Percentiles rank a stretch among this genome's conserved stretches.
Evolutionary conservation across 2,329 filamentous ascomycete genomes (phyloP).

Genomic region (Didymella segeticola): DNA sequence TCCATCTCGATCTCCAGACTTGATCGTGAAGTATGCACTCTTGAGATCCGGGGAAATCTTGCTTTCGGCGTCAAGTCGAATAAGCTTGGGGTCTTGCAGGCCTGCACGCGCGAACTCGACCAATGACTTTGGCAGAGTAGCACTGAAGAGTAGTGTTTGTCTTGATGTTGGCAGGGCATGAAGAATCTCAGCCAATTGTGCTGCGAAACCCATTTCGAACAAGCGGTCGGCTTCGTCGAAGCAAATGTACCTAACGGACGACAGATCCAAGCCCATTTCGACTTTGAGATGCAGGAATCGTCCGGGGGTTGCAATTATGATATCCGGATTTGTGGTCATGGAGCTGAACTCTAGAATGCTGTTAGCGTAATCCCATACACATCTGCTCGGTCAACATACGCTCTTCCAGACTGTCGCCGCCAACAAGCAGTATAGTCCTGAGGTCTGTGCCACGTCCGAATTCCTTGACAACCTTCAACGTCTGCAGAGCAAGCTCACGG

Average conservation of each 20-base stretch:
- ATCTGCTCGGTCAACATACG: constrained; percentile 49
- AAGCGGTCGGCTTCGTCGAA: constrained; percentile 97
- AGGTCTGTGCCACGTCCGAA: constrained; percentile 89
- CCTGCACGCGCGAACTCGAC: constrained; percentile 96
- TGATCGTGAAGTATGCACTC: constrained; percentile 92
- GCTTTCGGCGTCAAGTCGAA: constrained; percentile 90
- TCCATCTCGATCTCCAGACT: constrained; percentile 91
- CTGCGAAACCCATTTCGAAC: constrained; percentile 98
- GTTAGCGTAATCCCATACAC: constrained; percentile 8
- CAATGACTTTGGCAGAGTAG: constrained; percentile 89
- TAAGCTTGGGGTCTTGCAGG: constrained; percentile 86
- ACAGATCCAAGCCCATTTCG: constrained; percentile 92
- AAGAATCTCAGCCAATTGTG: constrained; percentile 91
- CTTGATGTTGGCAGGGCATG: constrained; percentile 82
- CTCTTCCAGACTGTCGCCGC: constrained; percentile 94
- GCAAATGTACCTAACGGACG: constrained; percentile 89
- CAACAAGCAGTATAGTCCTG: constrained; percentile 87
- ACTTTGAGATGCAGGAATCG: constrained; percentile 96
- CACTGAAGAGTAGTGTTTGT: constrained; percentile 94
- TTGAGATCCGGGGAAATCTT: constrained; percentile 97
- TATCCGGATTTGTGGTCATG: constrained; percentile 95
- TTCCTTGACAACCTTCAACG: constrained; percentile 94
- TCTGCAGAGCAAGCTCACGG: constrained; percentile 92
- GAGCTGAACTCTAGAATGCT: constrained; percentile 71
- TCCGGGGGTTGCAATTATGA: constrained; percentile 95